These are phyloP conservation scores for Pezicula radicicola DNA, from an alignment of 2,329 filamentous ascomycete genomes.

Conservation along the genomic window DNA sequence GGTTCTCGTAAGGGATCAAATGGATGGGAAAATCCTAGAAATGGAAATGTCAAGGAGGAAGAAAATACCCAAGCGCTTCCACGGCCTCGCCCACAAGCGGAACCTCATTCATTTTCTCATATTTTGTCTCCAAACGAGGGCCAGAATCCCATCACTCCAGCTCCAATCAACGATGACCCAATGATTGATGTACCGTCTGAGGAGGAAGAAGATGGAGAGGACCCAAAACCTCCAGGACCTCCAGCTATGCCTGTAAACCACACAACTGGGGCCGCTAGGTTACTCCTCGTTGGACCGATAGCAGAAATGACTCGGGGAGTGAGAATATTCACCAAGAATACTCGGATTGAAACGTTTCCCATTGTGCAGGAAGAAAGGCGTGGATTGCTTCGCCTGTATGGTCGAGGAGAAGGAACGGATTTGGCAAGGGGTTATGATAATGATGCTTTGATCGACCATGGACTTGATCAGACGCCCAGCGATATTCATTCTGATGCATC, in stretches of 20 bases:
- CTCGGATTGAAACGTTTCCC: constrained; percentile 66
- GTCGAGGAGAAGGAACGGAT: constrained; percentile 72
- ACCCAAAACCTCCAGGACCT: constrained; percentile 51
- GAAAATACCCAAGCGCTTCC: too few relatives aligned
- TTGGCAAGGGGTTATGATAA: constrained; percentile 41
- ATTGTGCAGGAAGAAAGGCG: constrained; percentile 72
- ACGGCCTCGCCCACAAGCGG: too few relatives aligned
- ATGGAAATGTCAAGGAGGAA: too few relatives aligned
- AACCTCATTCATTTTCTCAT: too few relatives aligned
- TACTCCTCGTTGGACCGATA: constrained; percentile 73
- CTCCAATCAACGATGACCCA: constrained; percentile 1
- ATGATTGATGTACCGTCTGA: constrained; percentile 24
- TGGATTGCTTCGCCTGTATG: constrained; percentile 72
- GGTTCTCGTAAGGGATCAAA: too few relatives aligned
- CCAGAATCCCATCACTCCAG: constrained; percentile 3
- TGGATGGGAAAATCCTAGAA: too few relatives aligned
- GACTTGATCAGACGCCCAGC: constrained; percentile 40
- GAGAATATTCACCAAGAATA: constrained; percentile 41
- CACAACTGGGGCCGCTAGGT: constrained; percentile 81
- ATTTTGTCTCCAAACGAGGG: background rate
- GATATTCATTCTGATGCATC: constrained; percentile 48
- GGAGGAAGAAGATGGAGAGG: constrained; percentile 45
- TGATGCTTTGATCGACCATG: constrained; percentile 31
- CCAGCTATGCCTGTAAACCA: constrained; percentile 80
- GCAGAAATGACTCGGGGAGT: constrained; percentile 51